Base-by-base conservation (phyloP, 1,284 basidiomycete species). In the Peniophora sp. region DNA sequence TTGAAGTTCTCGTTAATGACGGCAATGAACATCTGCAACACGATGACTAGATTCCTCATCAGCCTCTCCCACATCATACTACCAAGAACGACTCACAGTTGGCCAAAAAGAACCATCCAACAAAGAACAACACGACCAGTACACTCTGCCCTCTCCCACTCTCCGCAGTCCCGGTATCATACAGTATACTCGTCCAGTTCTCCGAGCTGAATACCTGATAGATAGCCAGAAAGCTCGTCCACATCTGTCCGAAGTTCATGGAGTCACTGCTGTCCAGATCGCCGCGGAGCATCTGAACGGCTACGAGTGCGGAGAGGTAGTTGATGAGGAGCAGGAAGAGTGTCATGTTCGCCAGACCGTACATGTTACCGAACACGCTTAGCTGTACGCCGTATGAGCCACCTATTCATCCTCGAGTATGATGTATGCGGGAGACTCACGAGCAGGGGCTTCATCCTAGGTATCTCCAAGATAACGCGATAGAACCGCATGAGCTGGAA, bases 1-100 rank as follows among this genome's bases (percentile, higher is more conserved):
- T 88, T 79, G 60, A 98, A 98, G 68, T 97, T 97, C 72, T 97
- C 95, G 66, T 97, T 94, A 75, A 99, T 95, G 50, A 98, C 95
- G 34, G 95, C 96, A 62, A 99, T 94, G 72, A 98, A 97, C 86
- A 98, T 92, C 62, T 97, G 94, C 52, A 97, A 67, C n/a, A 98
- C 76, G 61, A 97, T 93, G 71, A 95, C 92, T 93, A 55, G 1
- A 10, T 20, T 9, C 20, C 44, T 5, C 27, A 41, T 17, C 16
- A 22, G 39, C 20, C 20, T n/a, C 20, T n/a, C 20, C 6, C n/a
- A 22, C 16, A 41, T 8, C 8, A 16, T 17, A 17, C n/a, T 10
- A 16, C 10, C 10, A 8, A n/a, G 23, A 22, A 45, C 24, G 32
- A 23, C 90, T 64, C 57, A 92, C 91, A 96, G 65, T 96, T 96